A percentile compares a stretch with the other conserved stretches of the same genome.
phyloP scores from a whole-genome alignment of 2,329 filamentous ascomycete genomes.

The Neobulgaria alba region DNA sequence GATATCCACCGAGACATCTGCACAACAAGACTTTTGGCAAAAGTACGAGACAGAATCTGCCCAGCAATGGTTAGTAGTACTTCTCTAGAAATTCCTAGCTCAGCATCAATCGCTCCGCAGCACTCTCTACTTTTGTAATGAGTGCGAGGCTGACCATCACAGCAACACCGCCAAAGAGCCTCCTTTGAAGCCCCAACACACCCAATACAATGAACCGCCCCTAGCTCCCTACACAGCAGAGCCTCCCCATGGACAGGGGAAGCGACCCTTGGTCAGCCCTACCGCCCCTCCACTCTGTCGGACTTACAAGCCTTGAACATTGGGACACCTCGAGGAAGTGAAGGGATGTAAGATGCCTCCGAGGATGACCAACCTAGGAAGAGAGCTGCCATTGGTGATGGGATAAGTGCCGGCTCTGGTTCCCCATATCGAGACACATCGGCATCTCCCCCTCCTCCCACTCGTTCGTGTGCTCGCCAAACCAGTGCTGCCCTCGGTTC shows the following conservation, averaged over 20 bases:
- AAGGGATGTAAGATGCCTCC: too few relatives aligned
- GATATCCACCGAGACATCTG: constrained; percentile 7
- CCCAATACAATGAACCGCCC: too few relatives aligned
- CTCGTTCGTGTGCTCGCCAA: too few relatives aligned
- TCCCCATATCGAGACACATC: constrained; percentile 18
- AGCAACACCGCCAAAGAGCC: constrained; percentile 10
- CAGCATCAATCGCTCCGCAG: too few relatives aligned
- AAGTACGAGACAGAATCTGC: not conserved
- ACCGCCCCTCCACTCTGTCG: too few relatives aligned
- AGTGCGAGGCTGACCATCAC: not conserved
- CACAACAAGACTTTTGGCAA: not conserved
- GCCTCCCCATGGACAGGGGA: constrained; percentile 10
- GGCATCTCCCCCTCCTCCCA: constrained; percentile 16
- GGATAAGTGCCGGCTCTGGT: constrained; percentile 23
- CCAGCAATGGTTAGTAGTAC: too few relatives aligned
- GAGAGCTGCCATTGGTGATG: constrained; percentile 21
- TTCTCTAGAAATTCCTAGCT: too few relatives aligned
- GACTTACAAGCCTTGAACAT: constrained; percentile 17
- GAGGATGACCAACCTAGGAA: constrained; percentile 22
- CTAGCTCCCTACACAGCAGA: constrained; percentile 4
- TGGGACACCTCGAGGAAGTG: constrained; percentile 11
- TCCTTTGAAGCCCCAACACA: constrained; percentile 3
- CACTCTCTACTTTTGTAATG: too few relatives aligned
- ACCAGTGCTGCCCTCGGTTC: too few relatives aligned
- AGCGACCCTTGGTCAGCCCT: constrained; percentile 10